Percentiles rank a stretch among this genome's conserved stretches.
These are phyloP conservation scores for Infundibulicybe gibba DNA, from an alignment of 768 basidiomycete genomes.

Conservation along the genomic window DNA sequence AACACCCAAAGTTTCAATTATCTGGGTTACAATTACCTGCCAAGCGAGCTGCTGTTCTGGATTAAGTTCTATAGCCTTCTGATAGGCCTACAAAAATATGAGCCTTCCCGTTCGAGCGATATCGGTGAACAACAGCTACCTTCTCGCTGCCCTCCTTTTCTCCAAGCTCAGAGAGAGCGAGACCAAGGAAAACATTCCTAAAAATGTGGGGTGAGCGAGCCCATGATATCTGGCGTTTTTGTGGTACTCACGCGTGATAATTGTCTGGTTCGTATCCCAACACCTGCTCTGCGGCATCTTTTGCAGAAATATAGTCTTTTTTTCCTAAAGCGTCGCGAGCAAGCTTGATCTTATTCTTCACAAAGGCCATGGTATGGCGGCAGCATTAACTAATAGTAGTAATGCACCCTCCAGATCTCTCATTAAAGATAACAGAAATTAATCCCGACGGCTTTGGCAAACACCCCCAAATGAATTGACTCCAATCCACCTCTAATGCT, in stretches of 20 bases:
- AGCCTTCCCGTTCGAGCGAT: slow-evolving; percentile 7
- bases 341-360: slow-evolving; percentile 73
- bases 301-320: slow-evolving; percentile 71
- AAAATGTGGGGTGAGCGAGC: background rate
- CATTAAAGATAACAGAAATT: too few species aligned
- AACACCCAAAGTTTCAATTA: slow-evolving; percentile 4
- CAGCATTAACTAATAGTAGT: background rate
- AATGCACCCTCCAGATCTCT: too few species aligned
- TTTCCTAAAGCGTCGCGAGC: slow-evolving; percentile 73
- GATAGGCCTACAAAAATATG: slow-evolving; percentile 56
- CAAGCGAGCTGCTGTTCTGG: slow-evolving; percentile 74
- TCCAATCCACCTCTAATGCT: too few species aligned
- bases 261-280: slow-evolving; percentile 77
- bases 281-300: slow-evolving; percentile 60
- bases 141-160: slow-evolving; percentile 76
- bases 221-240: background rate
- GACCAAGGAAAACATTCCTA: slow-evolving; percentile 84
- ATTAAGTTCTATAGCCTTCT: slow-evolving; percentile 67
- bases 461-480: background rate
- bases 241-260: slow-evolving; percentile 77
- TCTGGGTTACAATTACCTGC: slow-evolving; percentile 55
- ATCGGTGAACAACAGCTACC: slow-evolving; percentile 43
- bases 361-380: slow-evolving; percentile 35
- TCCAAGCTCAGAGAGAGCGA: slow-evolving; percentile 75
- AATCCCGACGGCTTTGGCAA: background rate